These are phyloP conservation scores for Trichoderma arundinaceum DNA, from an alignment of 2,329 filamentous ascomycete genomes.

Conservation along the genomic window DNA sequence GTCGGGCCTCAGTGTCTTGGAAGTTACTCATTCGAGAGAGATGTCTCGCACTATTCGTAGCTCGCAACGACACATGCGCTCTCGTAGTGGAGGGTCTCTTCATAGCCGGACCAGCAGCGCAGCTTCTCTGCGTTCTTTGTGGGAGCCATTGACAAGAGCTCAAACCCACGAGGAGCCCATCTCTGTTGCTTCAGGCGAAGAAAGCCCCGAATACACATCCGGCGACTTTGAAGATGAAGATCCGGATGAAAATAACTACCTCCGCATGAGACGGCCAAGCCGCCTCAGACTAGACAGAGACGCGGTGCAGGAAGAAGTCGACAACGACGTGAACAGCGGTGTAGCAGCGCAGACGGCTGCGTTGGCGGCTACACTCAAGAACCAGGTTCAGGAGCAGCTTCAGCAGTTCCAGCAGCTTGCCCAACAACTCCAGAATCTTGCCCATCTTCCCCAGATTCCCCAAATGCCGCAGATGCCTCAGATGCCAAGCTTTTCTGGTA, in stretches of 20 bases:
- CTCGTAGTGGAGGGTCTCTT: slow-evolving; percentile 67
- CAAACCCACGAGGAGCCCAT: slow-evolving; percentile 45
- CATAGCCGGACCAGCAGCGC: slow-evolving; percentile 69
- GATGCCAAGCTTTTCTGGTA: slow-evolving; percentile 59
- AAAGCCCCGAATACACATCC: slow-evolving; percentile 54
- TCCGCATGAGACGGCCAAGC: slow-evolving; percentile 46
- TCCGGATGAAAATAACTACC: slow-evolving; percentile 46
- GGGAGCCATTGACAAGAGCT: slow-evolving; percentile 58
- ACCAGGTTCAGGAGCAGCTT: slow-evolving; percentile 74
- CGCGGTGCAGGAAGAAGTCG: slow-evolving; percentile 47
- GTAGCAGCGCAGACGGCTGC: slow-evolving; percentile 53
- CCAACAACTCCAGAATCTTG: slow-evolving; percentile 65
- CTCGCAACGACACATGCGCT: slow-evolving; percentile 66
- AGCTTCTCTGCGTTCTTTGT: slow-evolving; percentile 69
- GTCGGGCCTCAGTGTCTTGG: slow-evolving; percentile 71
- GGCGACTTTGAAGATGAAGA: slow-evolving; percentile 52
- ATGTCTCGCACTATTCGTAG: slow-evolving; percentile 68
- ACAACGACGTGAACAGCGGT: slow-evolving; percentile 42
- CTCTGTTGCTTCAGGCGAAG: slow-evolving; percentile 50
- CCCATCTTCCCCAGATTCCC: slow-evolving; percentile 56
- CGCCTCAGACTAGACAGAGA: slow-evolving; percentile 42
- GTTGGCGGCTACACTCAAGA: slow-evolving; percentile 71
- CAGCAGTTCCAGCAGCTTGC: slow-evolving; percentile 79
- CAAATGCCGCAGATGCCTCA: slow-evolving; percentile 67
- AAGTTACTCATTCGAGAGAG: slow-evolving; percentile 70